phyloP scores from a whole-genome alignment of 768 basidiomycete genomes.

The Phanerochaete sordida region DNA sequence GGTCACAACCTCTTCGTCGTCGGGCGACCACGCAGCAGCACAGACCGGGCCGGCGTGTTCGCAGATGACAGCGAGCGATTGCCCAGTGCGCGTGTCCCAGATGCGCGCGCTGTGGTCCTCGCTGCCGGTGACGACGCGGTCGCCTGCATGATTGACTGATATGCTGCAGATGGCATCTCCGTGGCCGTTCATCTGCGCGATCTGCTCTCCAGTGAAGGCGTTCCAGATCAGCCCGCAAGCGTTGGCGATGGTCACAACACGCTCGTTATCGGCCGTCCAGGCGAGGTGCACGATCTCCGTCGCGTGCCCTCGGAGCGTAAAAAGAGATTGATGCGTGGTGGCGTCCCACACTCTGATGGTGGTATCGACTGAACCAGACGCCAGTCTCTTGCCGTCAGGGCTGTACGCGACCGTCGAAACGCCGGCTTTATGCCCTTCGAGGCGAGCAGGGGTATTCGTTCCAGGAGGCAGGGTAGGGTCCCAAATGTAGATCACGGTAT shows the following conservation, averaged over 20 bases:
- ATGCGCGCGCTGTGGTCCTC: constrained; percentile 19
- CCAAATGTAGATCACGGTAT: constrained; percentile 18
- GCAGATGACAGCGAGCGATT: background rate
- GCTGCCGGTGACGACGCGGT: constrained; percentile 20
- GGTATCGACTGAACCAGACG: constrained; percentile 20
- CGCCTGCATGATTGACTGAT: constrained; percentile 17
- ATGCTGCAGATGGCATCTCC: constrained; percentile 11
- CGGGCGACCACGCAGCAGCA: constrained; percentile 38
- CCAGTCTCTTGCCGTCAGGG: constrained; percentile 17
- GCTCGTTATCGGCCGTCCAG: constrained; percentile 14
- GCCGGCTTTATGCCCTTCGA: constrained; percentile 1
- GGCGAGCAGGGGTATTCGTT: background rate
- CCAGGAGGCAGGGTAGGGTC: constrained; percentile 6
- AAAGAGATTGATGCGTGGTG: background rate
- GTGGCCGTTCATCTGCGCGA: constrained; percentile 16
- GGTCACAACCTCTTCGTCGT: constrained; percentile 39
- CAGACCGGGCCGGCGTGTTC: constrained; percentile 25
- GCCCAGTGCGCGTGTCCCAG: constrained; percentile 21
- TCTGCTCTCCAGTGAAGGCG: background rate
- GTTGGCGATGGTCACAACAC: constrained; percentile 10
- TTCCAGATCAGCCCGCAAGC: constrained; percentile 16
- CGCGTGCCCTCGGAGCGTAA: background rate
- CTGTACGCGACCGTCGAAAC: constrained; percentile 20
- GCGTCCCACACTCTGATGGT: constrained; percentile 22
- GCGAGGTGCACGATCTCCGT: constrained; percentile 8